Evolutionary conservation across 768 basidiomycete genomes (phyloP), one percentile per base, ranked within the genome.

Genomic region (Sporobolomyces phaffii): DNA sequence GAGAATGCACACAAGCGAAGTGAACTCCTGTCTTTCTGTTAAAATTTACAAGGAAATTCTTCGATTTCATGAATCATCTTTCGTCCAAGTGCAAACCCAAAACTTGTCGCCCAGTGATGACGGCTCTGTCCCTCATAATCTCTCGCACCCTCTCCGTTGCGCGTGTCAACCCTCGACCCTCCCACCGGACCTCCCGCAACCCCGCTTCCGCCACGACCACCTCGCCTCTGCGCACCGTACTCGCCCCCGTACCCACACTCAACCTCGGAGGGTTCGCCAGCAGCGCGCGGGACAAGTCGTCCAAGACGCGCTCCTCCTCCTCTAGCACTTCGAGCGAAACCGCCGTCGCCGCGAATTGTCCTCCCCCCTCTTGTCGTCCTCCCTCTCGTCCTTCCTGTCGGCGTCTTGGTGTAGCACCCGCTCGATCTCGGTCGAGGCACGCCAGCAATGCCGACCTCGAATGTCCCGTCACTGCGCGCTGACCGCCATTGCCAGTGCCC

Each of bases 251-350:
- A 14, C 14, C 22, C 11, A 24, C 22, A 29, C 50, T 36, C n/a
- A 7, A 22, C 10, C 26, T 20, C 31, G 52, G 50, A 17, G 24
- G 50, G 14, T 34, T 7, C 3, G 54, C 28, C 2, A n/a, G 1
- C 3, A 68, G 50, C 11, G 61, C 61, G 0, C 31, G 29, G 8
- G 33, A 47, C 17, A 68, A 31, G 47, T 38, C 33, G 6, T 24
- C 0, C 9, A 68, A 14, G 28, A 63, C 51, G 6, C 14, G 2
- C 41, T 68, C 66, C 33, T 68, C 66, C 38, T 68, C 66, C n/a
- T 68, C 66, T 33, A 68, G 29, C 56, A 59, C 49, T 36, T 58
- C 61, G n/a, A 68, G 48, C 24, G 66, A 44, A 26, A 62, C 36
- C 24, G 41, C 24, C 26, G n/a, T n/a, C n/a, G n/a, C n/a, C n/a